phyloP scores from a whole-genome alignment of 345 rosid genomes.

The Corchorus capsularis region DNA sequence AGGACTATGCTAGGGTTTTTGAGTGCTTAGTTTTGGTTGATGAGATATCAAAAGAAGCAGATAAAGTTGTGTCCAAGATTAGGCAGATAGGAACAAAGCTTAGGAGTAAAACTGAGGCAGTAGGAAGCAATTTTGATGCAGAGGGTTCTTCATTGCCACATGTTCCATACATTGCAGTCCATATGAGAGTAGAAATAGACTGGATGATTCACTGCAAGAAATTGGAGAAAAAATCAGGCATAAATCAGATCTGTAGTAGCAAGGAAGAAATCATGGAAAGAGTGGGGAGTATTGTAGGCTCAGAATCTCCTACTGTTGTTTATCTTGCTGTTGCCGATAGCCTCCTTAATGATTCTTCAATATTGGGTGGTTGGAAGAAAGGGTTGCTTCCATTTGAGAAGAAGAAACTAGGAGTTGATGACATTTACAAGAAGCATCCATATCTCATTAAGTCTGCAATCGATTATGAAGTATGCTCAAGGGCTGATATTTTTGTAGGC shows the following conservation, averaged over 20 bases:
- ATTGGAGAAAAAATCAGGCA: conserved; percentile 61
- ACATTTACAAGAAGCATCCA: conserved; percentile 70
- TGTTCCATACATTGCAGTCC: conserved; percentile 74
- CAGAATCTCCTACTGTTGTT: conserved; percentile 53
- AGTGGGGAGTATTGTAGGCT: conserved; percentile 63
- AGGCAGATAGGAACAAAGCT: conserved; percentile 55
- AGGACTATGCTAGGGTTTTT: conserved; percentile 81
- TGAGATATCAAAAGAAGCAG: conserved; percentile 74
- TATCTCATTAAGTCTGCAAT: conserved; percentile 94
- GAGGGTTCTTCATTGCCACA: conserved; percentile 13
- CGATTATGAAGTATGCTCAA: conserved; percentile 89
- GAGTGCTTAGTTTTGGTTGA: conserved; percentile 82
- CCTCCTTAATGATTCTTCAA: conserved; percentile 76
- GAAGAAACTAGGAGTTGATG: conserved; percentile 76
- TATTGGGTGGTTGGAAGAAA: conserved; percentile 73
- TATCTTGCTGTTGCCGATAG: conserved; percentile 90
- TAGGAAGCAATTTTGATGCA: neutral
- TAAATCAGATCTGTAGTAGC: conserved; percentile 84
- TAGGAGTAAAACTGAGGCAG: conserved; percentile 24
- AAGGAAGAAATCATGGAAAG: conserved; percentile 73
- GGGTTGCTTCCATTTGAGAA: conserved; percentile 80
- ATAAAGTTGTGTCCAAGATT: conserved; percentile 71
- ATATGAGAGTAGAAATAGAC: conserved; percentile 96
- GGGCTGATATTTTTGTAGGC: conserved; percentile 87
- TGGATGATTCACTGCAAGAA: conserved; percentile 99